Evolutionary conservation across 2,329 filamentous ascomycete genomes (phyloP).

Genomic region (Phaeosphaeriaceae sp.): DNA sequence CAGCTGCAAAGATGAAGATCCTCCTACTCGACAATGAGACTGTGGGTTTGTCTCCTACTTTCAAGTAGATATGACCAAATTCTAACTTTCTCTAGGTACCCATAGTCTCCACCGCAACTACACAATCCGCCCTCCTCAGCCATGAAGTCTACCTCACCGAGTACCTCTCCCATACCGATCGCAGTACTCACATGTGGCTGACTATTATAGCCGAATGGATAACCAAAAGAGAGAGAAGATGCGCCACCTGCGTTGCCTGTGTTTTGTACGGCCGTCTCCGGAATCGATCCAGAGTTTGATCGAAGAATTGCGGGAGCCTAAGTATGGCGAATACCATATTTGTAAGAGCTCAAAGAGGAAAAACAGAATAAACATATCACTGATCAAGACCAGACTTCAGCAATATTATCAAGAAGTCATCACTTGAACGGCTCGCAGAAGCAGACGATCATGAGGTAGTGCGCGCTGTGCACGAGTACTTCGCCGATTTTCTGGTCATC

Average conservation of each 20-base stretch:
- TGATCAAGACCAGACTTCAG: conserved; percentile 72
- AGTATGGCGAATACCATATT: conserved; percentile 95
- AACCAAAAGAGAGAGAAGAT: conserved; percentile 93
- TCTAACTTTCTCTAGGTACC: conserved; percentile 64
- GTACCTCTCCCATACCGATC: conserved; percentile 37
- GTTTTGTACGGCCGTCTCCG: conserved; percentile 88
- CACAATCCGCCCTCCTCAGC: conserved; percentile 90
- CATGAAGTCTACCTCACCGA: conserved; percentile 99
- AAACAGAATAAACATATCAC: conserved; percentile 1
- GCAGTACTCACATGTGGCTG: conserved; percentile 21
- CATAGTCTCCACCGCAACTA: conserved; percentile 93
- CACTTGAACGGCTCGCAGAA: conserved; percentile 90
- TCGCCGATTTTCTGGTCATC: conserved; percentile 93
- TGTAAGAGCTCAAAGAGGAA: conserved; percentile 54
- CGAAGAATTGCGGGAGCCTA: conserved; percentile 93
- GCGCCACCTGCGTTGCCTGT: conserved; percentile 92
- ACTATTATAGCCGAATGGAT: conserved; percentile 70
- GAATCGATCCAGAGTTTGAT: conserved; percentile 93
- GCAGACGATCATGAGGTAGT: conserved; percentile 98
- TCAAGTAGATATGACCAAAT: conserved; percentile 8
- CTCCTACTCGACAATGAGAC: conserved; percentile 92
- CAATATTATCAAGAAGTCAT: conserved; percentile 96
- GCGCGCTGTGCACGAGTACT: conserved; percentile 91
- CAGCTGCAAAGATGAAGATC: conserved; percentile 97
- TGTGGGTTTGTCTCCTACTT: conserved; percentile 60